A percentile compares a stretch with the other conserved stretches of the same genome.
phyloP scores from a whole-genome alignment of 1,284 basidiomycete species.

The Ganoderma sinense region DNA sequence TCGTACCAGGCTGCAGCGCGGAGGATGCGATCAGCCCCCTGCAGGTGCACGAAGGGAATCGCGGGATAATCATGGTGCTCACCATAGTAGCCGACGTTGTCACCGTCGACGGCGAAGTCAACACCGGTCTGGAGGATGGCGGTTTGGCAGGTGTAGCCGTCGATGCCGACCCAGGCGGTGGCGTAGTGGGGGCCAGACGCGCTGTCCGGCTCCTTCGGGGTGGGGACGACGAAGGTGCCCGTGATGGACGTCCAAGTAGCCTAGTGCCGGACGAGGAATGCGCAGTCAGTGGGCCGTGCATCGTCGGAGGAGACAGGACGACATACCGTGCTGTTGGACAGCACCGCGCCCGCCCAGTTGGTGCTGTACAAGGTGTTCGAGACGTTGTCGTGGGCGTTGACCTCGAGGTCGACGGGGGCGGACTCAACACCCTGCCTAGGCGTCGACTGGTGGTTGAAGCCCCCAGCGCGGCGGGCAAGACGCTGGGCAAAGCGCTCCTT shows the following conservation, averaged over 20 bases:
- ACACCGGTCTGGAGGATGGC: conserved; percentile 30
- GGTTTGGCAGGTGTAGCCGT: background rate
- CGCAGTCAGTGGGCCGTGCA: background rate
- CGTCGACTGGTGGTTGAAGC: conserved; percentile 24
- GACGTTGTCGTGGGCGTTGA: conserved; percentile 19
- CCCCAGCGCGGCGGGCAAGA: conserved; percentile 26
- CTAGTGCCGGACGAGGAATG: conserved; percentile 16
- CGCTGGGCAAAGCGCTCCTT: conserved; percentile 29
- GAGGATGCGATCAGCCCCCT: background rate
- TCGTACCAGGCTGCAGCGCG: conserved; percentile 46
- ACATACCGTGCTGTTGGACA: conserved; percentile 29
- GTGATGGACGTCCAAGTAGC: conserved; percentile 38
- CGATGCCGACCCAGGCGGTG: background rate
- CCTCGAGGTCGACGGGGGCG: background rate
- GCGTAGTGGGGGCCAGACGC: background rate
- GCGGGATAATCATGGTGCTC: conserved; percentile 1
- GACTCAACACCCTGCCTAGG: conserved; percentile 16
- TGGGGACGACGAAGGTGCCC: conserved; percentile 43
- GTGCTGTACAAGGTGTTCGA: conserved; percentile 33
- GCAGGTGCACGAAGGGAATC: background rate
- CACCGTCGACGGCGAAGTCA: conserved; percentile 38
- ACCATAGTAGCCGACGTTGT: conserved; percentile 36
- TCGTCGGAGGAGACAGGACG: background rate
- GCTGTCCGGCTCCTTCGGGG: conserved; percentile 34
- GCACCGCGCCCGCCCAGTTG: conserved; percentile 40